phyloP scores from a whole-genome alignment of 495 filamentous ascomycete species.

The Cudoniella acicularis region DNA sequence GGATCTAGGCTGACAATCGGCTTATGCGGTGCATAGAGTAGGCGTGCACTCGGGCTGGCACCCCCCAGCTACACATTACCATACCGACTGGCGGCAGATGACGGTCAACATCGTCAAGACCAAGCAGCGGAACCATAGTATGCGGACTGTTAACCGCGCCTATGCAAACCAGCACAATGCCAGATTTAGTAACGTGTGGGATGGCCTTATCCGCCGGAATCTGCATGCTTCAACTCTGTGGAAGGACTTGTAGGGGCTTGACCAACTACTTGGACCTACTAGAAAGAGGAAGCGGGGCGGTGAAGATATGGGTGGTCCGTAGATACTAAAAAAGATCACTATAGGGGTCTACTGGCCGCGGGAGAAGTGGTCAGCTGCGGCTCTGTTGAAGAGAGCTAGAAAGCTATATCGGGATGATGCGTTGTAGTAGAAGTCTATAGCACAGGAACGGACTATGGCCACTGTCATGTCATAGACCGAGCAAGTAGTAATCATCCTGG shows the following conservation, averaged over 20 bases:
- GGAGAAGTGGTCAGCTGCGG: constrained; percentile 1
- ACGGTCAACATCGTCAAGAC: constrained; percentile 6
- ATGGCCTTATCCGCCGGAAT: constrained; percentile 8
- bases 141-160: constrained; percentile 6
- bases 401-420: neutral
- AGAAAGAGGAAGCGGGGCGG: constrained; percentile 4
- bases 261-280: neutral
- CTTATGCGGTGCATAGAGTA: constrained; percentile 4
- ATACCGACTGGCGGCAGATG: neutral
- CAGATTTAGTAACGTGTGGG: constrained; percentile 7
- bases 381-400: neutral
- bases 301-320: neutral
- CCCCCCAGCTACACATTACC: neutral
- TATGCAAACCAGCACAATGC: constrained; percentile 9
- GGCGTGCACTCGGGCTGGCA: neutral
- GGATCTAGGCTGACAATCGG: constrained; percentile 4
- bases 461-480: neutral
- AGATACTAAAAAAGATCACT: constrained; percentile 8
- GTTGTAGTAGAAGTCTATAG: neutral
- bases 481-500: neutral
- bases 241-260: constrained; percentile 11
- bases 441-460: neutral
- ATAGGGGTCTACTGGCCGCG: constrained; percentile 4
- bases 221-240: constrained; percentile 4
- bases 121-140: constrained; percentile 11